Conservation (phyloP, 1,284 basidiomycete genomes). For the Cronartium ribicola region DNA sequence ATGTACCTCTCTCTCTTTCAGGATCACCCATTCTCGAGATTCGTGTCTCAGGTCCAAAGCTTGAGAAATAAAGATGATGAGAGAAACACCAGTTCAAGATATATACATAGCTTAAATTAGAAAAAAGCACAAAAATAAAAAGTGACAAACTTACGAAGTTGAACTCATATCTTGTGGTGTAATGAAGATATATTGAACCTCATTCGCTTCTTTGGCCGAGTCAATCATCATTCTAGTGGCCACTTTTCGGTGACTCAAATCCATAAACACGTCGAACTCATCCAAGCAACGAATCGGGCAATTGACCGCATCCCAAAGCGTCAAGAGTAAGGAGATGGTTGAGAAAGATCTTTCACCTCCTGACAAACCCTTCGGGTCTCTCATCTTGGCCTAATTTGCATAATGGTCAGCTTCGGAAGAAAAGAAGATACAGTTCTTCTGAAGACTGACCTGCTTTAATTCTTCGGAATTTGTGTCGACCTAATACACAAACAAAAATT, state of each 20-base stretch:
- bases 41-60: slow-evolving; percentile 13
- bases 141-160: slow-evolving; percentile 1
- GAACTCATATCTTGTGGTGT: slow-evolving; percentile 60
- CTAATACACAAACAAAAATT: background rate
- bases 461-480: slow-evolving; percentile 23
- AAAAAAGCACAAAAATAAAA: background rate
- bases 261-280: slow-evolving; percentile 81
- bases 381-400: slow-evolving; percentile 7
- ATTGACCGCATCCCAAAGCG: slow-evolving; percentile 90
- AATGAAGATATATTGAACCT: slow-evolving; percentile 86
- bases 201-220: slow-evolving; percentile 72
- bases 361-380: slow-evolving; percentile 60
- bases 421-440: slow-evolving; percentile 47
- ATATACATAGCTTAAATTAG: background rate
- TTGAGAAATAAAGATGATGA: background rate
- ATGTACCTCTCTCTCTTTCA: slow-evolving; percentile 10
- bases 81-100: background rate
- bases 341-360: slow-evolving; percentile 97
- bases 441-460: slow-evolving; percentile 40
- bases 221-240: slow-evolving; percentile 90
- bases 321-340: slow-evolving; percentile 84
- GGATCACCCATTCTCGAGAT: slow-evolving; percentile 27
- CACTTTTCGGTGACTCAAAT: slow-evolving; percentile 82
- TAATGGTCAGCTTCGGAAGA: background rate
- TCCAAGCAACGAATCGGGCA: slow-evolving; percentile 92